Base-by-base conservation (phyloP, 1,284 basidiomycete species). In the Amylostereum chailletii region DNA sequence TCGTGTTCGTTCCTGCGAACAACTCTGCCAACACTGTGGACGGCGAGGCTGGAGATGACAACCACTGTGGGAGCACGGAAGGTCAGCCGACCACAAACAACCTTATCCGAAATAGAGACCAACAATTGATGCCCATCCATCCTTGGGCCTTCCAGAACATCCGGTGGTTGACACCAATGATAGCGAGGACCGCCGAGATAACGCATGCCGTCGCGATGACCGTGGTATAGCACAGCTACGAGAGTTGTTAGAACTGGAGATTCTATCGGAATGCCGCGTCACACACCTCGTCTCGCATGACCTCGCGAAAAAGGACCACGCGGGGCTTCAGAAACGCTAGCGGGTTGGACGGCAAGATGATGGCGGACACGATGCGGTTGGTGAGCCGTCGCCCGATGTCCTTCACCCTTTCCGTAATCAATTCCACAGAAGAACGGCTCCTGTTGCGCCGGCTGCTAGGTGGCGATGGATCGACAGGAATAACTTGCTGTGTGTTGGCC, bases 1-100 rank as follows among this genome's bases (percentile, higher is more conserved):
- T 84, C 81, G 40, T 72, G 65, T 60, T 85, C 82, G 56, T 83
- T 77, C n/a, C 81, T 73, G 19, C 67, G 70, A 26, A 83, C 71
- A 7, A 83, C 81, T 32, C 79, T 72, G 40, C 74, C 69, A 58
- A 81, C 82, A 59, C 78, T 83, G 54, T 82, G 77, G 51, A 83
- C 71, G 4, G 76, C 73, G 43, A 82, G 66, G 10, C 77, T 43
- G 0, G 81, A 83, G 30, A 82, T 71, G 36, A 81, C 59, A 4
- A 70, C 69, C 81, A 79, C 81, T 83, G 55, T 5, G 44, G 19
- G 19, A 19, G 19, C 19, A 44, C 11, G 7, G 19, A 42, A 34
- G 49, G 36, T 42, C 9, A 42, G 40, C 19, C 10, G 7, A 19
- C 19, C 30, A 33, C 59, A 40, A 56, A 47, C 38, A 43, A 47